Percentiles rank a stretch among this genome's conserved stretches.
Conservation (phyloP, 805 yeast species). For the Vanderwaltozyma verrucispora region DNA sequence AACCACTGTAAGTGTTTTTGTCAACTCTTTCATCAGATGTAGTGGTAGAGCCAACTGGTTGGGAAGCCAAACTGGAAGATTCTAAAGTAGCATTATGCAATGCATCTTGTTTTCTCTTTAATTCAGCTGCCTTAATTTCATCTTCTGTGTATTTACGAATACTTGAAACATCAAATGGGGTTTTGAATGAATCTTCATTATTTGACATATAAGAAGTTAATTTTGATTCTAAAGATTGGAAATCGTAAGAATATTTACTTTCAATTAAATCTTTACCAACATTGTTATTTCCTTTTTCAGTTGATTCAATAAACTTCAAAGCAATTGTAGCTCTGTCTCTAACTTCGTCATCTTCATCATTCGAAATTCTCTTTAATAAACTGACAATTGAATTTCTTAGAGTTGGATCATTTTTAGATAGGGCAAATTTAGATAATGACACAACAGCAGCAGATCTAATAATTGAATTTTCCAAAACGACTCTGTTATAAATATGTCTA, state of each 20-base stretch:
- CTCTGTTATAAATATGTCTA: constrained; percentile 93
- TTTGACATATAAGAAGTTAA: constrained; percentile 54
- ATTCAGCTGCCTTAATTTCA: constrained; percentile 56
- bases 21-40: constrained; percentile 20
- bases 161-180: constrained; percentile 60
- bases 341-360: constrained; percentile 90
- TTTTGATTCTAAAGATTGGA: constrained; percentile 68
- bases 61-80: constrained; percentile 18
- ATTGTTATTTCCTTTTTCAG: constrained; percentile 20
- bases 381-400: constrained; percentile 62
- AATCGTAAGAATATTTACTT: constrained; percentile 59
- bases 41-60: constrained; percentile 7
- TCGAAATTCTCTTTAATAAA: constrained; percentile 71
- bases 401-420: constrained; percentile 55
- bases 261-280: constrained; percentile 44
- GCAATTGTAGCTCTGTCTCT: constrained; percentile 94
- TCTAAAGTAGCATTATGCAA: constrained; percentile 19
- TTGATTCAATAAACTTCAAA: constrained; percentile 48
- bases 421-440: constrained; percentile 83
- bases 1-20: constrained; percentile 17
- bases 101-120: constrained; percentile 38
- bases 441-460: constrained; percentile 94
- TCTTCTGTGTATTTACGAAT: constrained; percentile 60
- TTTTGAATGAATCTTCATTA: constrained; percentile 30
- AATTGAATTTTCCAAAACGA: constrained; percentile 89